These are phyloP conservation scores for Bigelowiella natans DNA, from an alignment of 78 protist species.

Conservation along the genomic window DNA sequence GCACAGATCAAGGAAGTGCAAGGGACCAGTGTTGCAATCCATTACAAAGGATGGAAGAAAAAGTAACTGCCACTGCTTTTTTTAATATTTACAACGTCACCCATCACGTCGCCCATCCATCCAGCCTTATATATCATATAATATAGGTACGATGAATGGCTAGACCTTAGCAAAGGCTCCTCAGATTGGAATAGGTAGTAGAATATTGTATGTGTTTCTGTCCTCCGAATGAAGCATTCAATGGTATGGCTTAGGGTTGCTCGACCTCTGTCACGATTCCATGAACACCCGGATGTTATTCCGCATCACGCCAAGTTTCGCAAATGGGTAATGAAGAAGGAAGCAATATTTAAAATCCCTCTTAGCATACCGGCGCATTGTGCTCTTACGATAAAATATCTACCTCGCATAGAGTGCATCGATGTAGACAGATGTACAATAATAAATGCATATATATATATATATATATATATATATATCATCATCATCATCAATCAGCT, in stretches of 20 bases:
- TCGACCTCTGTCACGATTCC: neutral
- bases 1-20: neutral
- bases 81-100: too few species aligned
- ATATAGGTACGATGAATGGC: neutral
- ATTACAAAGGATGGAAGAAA: neutral
- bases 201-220: neutral
- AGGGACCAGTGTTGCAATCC: neutral
- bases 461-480: too few species aligned
- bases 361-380: too few species aligned
- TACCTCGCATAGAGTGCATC: too few species aligned
- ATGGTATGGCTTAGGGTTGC: neutral
- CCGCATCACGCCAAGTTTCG: neutral
- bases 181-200: neutral
- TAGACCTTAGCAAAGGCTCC: neutral
- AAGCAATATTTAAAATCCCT: too few species aligned
- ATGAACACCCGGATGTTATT: neutral
- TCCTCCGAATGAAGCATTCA: neutral
- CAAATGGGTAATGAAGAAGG: neutral
- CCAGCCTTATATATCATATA: too few species aligned
- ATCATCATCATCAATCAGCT: neutral
- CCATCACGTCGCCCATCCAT: too few species aligned
- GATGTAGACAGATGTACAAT: too few species aligned
- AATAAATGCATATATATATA: too few species aligned
- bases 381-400: too few species aligned
- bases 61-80: too few species aligned